Percentiles rank a stretch among this genome's conserved stretches.
Conservation (phyloP, 345 rosid genomes). For the Populus euphratica region DNA sequence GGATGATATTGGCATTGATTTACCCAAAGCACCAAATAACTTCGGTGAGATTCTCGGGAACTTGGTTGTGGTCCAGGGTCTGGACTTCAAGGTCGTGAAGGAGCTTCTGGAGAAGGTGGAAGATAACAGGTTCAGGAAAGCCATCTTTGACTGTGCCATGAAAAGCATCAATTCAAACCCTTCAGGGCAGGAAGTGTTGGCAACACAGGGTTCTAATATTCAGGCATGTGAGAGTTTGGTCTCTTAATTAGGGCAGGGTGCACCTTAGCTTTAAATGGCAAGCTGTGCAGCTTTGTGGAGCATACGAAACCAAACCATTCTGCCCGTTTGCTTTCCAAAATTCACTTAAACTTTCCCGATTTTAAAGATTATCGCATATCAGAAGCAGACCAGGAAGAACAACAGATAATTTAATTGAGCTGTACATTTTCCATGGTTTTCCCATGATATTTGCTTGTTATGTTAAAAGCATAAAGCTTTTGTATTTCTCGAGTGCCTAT, state of each 20-base stretch:
- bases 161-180: conserved; percentile 23
- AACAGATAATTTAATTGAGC: conserved; percentile 13
- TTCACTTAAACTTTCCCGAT: background rate
- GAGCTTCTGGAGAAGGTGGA: conserved; percentile 59
- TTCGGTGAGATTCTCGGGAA: conserved; percentile 70
- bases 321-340: background rate
- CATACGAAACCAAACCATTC: background rate
- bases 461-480: conserved; percentile 3
- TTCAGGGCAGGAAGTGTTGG: conserved; percentile 32
- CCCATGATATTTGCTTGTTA: conserved; percentile 7
- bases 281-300: background rate
- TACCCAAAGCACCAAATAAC: conserved; percentile 67
- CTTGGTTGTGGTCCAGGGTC: conserved; percentile 39
- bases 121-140: conserved; percentile 48
- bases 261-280: background rate
- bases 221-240: conserved; percentile 38
- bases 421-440: conserved; percentile 4
- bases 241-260: background rate
- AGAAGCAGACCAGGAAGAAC: conserved; percentile 10
- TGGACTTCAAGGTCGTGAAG: conserved; percentile 45
- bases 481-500: background rate
- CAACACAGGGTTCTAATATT: conserved; percentile 21
- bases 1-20: conserved; percentile 71
- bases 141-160: conserved; percentile 23
- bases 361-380: background rate